Percentiles rank a stretch among this genome's conserved stretches.
Conservation (phyloP, 805 yeast genomes). For the Teunomyces kruisii region DNA sequence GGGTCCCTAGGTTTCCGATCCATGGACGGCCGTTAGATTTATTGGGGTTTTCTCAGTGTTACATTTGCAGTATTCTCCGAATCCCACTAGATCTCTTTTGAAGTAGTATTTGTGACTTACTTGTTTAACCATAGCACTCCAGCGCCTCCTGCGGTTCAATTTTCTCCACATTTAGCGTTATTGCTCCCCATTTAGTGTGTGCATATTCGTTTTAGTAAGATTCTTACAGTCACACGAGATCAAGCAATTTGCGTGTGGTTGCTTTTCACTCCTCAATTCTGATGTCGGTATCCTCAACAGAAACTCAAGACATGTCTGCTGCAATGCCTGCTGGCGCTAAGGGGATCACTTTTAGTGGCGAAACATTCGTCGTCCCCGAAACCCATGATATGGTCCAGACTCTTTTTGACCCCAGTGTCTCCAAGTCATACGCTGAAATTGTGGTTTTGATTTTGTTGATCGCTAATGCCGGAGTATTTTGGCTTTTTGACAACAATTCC, state of each 20-base stretch:
- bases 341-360: slow-evolving; percentile 48
- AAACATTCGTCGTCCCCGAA: slow-evolving; percentile 50
- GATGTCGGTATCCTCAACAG: neutral
- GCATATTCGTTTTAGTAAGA: neutral
- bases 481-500: slow-evolving; percentile 17
- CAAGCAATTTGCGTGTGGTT: neutral
- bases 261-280: neutral
- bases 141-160: neutral
- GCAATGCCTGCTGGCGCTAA: slow-evolving; percentile 8
- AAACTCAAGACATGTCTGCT: neutral
- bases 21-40: neutral
- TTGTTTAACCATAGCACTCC: neutral
- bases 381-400: slow-evolving; percentile 86
- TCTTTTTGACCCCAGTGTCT: slow-evolving; percentile 70
- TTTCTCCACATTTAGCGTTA: neutral
- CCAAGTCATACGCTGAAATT: slow-evolving; percentile 66
- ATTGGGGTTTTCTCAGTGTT: neutral
- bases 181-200: neutral
- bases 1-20: neutral
- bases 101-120: neutral
- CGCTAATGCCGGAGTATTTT: slow-evolving; percentile 33
- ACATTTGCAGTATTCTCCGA: neutral
- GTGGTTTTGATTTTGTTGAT: slow-evolving; percentile 46
- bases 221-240: slow-evolving; percentile 1
- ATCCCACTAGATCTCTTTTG: too few relatives aligned